Base-by-base conservation (phyloP, 129 eudicot genomes). In the Deinandra increscens region DNA sequence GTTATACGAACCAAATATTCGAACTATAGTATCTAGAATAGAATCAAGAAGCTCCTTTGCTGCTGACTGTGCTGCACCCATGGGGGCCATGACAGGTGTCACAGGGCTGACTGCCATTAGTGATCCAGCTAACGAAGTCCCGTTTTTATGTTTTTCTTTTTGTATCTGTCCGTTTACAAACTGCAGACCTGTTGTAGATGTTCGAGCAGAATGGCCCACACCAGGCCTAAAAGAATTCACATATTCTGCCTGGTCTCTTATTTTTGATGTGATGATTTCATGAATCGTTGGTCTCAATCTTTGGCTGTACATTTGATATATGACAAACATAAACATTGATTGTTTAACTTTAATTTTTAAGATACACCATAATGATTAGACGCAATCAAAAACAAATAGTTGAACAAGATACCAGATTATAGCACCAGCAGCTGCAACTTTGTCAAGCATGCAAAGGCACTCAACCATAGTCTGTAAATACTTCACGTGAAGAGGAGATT, bases 341-440 rank as follows among this genome's bases (percentile, higher is more conserved):
- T 51, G 45, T 23, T 20, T 42, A 12, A 54, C 7, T 33, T 48
- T 39, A 12, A 54, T 10, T 33, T 48, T 39, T 12, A 13, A 80
- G 45, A 36, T 38, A 67, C 5, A 49, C 17, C 31, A 60, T 60
- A 36, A 74, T 59, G 31, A 13, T 55, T 26, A 26, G 31, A 26
- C 31, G 31, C 31, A 26, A 26, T 55, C 10, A 36, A 12, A 12
- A 55, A 55, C 26, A 46, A 15, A 37, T 66, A 42, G 41, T 33
- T 51, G 72, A 42, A 75, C 18, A 54, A 58, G 71, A 38, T 93
- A 93, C 98, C 96, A 88, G 79, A 93, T 89, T 37, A 89, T 93
- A 68, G 97, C 98, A 84, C 98, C 98, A 59, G 97, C 98, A 65
- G 98, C 96, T 73, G 98, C 96, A 86, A 93, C 95, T 87, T 93